These are phyloP conservation scores for Plasmodium vinckei DNA, from an alignment of 169 alveolate species.

Conservation along the genomic window DNA sequence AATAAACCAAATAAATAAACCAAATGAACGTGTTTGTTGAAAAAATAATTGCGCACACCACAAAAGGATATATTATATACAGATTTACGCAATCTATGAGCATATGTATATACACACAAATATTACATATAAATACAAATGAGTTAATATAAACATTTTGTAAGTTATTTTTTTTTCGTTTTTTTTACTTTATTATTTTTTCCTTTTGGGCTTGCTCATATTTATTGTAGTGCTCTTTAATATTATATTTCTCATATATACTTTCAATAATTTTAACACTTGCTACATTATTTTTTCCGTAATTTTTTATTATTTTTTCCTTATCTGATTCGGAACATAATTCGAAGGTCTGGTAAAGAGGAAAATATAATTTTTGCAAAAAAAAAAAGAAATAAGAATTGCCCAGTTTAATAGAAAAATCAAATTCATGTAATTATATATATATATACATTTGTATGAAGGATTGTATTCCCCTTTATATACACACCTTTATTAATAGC, in stretches of 20 bases:
- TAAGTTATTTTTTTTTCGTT: neutral
- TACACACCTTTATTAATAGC: slow-evolving; percentile 81
- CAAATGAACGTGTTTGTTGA: neutral
- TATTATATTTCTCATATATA: slow-evolving; percentile 78
- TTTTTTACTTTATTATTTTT: slow-evolving; percentile 74
- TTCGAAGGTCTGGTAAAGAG: slow-evolving; percentile 75
- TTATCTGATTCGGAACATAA: slow-evolving; percentile 77
- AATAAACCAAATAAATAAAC: neutral
- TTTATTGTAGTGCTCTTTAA: slow-evolving; percentile 67
- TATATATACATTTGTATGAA: too few species aligned
- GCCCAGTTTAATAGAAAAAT: neutral
- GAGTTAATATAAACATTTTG: neutral
- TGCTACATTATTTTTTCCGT: slow-evolving; percentile 77
- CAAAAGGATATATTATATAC: too few species aligned
- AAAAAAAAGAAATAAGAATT: neutral
- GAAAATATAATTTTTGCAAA: neutral
- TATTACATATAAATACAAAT: neutral
- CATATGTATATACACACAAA: neutral
- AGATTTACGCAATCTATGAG: too few species aligned
- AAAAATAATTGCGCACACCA: neutral
- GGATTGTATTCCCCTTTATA: too few species aligned
- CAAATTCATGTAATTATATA: neutral
- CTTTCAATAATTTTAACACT: slow-evolving; percentile 79
- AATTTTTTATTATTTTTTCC: slow-evolving; percentile 77
- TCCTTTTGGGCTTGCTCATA: slow-evolving; percentile 78